A percentile compares a stretch with the other conserved stretches of the same genome.
These are phyloP conservation scores for Dactylonectria estremocensis DNA, from an alignment of 2,329 filamentous ascomycete genomes.

Conservation along the genomic window DNA sequence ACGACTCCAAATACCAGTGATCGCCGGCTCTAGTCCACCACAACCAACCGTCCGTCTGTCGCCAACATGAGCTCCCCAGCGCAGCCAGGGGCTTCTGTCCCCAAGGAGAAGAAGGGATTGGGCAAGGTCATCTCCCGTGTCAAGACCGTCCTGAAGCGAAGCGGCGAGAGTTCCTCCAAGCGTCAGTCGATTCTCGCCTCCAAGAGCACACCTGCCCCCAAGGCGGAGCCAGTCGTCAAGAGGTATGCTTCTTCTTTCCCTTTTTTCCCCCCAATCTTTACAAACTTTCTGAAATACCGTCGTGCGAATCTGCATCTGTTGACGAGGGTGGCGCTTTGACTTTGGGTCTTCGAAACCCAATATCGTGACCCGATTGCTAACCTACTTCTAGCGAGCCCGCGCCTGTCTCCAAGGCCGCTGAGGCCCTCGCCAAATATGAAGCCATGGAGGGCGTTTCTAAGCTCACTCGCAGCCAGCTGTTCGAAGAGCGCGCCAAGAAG, in stretches of 20 bases:
- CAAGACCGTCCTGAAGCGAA: constrained; percentile 65
- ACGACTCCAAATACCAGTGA: constrained; percentile 8
- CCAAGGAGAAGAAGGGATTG: constrained; percentile 63
- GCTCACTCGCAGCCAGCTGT: constrained; percentile 66
- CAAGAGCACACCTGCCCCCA: constrained; percentile 37
- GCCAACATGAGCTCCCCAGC: constrained; percentile 61
- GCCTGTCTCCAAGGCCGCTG: constrained; percentile 40
- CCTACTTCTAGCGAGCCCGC: constrained; percentile 37
- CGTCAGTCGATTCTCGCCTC: constrained; percentile 46
- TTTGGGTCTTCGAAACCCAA: neutral
- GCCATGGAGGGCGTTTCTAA: constrained; percentile 53
- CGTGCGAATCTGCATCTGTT: neutral
- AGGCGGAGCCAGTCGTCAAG: constrained; percentile 44
- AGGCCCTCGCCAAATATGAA: constrained; percentile 50
- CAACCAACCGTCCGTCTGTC: constrained; percentile 14
- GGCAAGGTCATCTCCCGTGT: constrained; percentile 64
- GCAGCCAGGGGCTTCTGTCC: constrained; percentile 54
- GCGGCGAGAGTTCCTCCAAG: constrained; percentile 54
- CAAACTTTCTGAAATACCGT: no score
- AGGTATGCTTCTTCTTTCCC: constrained; percentile 42
- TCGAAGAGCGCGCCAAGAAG: constrained; percentile 71
- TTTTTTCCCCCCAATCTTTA: no score
- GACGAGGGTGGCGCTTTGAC: neutral
- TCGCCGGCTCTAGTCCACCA: constrained; percentile 9
- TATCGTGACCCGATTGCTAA: neutral